Evolutionary conservation across 228 moss, liverwort and hornwort genomes (phyloP).

Genomic region (Sphagnum magellanicum): DNA sequence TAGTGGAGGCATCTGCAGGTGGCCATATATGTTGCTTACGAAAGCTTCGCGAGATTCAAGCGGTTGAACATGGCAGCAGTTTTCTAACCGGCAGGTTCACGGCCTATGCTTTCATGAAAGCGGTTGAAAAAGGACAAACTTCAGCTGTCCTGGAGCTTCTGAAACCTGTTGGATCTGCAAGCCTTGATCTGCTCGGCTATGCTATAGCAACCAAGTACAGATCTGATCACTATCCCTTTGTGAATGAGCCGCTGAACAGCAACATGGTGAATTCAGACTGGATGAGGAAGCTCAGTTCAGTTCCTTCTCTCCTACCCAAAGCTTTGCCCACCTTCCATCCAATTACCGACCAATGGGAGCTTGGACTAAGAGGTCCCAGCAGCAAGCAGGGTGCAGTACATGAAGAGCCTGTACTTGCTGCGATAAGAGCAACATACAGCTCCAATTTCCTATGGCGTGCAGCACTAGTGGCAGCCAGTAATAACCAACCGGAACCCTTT

Average conservation of each 20-base stretch:
- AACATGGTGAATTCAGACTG: slow-evolving; percentile 25
- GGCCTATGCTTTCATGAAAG: slow-evolving; percentile 38
- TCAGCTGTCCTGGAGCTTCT: slow-evolving; percentile 39
- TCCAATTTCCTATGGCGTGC: slow-evolving; percentile 37
- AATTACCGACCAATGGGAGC: no score
- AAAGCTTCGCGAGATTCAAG: slow-evolving; percentile 22
- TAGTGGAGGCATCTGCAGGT: slow-evolving; percentile 23
- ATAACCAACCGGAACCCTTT: slow-evolving; percentile 25
- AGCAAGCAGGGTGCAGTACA: no score
- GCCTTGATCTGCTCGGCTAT: slow-evolving; percentile 41
- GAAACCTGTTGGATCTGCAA: slow-evolving; percentile 24
- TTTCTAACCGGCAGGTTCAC: slow-evolving; percentile 17
- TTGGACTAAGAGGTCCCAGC: no score
- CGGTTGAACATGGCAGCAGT: slow-evolving; percentile 15
- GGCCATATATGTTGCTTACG: slow-evolving; percentile 30
- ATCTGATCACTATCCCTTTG: slow-evolving; percentile 26
- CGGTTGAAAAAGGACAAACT: slow-evolving; percentile 33
- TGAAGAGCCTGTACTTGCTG: slow-evolving; percentile 10
- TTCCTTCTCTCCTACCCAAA: slow-evolving; percentile 24
- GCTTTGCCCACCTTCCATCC: slow-evolving; percentile 10
- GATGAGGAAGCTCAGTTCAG: slow-evolving; percentile 23
- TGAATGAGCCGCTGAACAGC: slow-evolving; percentile 11
- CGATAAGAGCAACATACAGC: slow-evolving; percentile 23
- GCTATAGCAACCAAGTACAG: slow-evolving; percentile 26
- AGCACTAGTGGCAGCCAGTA: slow-evolving; percentile 27